phyloP scores from a whole-genome alignment of 768 basidiomycete species.

The Amylocystis lapponica region DNA sequence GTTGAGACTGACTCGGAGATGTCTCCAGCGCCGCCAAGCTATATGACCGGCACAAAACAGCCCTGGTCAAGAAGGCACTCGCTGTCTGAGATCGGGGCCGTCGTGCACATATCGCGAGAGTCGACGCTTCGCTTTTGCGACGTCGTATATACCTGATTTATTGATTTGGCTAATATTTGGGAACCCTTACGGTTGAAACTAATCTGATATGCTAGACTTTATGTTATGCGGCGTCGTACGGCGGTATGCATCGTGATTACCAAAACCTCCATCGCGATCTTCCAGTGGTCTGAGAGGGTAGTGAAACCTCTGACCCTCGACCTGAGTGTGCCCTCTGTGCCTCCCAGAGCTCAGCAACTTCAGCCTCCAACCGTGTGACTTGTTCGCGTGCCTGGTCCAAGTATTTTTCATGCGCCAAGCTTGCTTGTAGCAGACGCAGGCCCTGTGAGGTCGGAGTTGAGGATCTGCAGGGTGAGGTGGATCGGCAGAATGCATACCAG shows the following conservation, averaged over 20 bases:
- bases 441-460: conserved; percentile 44
- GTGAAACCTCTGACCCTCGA: not conserved
- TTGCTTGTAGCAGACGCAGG: conserved; percentile 56
- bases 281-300: conserved; percentile 1
- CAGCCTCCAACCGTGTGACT: conserved; percentile 51
- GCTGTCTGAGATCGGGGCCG: no score
- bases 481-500: conserved; percentile 39
- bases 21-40: conserved; percentile 61
- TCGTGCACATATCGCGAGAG: no score
- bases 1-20: not conserved
- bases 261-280: conserved; percentile 19
- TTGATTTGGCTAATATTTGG: no score
- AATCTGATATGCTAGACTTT: no score
- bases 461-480: no score
- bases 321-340: conserved; percentile 4
- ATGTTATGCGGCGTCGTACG: no score
- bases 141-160: no score
- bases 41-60: conserved; percentile 63
- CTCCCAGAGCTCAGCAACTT: conserved; percentile 37
- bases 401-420: conserved; percentile 66
- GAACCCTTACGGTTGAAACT: no score
- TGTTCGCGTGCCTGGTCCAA: conserved; percentile 53
- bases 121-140: no score
- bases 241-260: conserved; percentile 12
- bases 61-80: conserved; percentile 59